Evolutionary conservation across 2,329 filamentous ascomycete genomes (phyloP), one percentile per base, ranked within the genome.

Genomic region (Dryadomyces quercivorus): DNA sequence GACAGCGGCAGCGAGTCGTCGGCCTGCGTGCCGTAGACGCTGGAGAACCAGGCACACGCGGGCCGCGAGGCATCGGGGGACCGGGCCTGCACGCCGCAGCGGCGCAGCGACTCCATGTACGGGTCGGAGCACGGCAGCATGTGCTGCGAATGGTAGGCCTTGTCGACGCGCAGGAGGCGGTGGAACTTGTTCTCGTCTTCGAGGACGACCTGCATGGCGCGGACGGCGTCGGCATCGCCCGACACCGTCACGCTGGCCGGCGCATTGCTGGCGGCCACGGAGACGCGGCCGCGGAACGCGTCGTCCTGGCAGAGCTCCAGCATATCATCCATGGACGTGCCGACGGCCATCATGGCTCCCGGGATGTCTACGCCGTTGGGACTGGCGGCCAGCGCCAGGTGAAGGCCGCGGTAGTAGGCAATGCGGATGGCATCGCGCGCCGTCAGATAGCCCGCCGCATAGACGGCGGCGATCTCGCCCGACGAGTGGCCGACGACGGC

Each of bases 61-160:
- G 38, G 34, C n/a, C 62, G 20, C 10, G 6, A 31, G 31, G 21
- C n/a, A 5, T 36, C 40, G 8, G 18, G 22, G 8, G 22, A 36
- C 43, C 18, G 22, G 3, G 52, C 21, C 36, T 22, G 31, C 2
- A 38, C 8, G 13, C 13, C 44, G 38, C 8, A 6, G 21, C 21
- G 15, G n/a, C 20, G 10, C 34, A 34, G 10, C 58, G 54, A 42
- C n/a, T 34, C 21, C 22, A 59, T 44, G 40, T 56, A 57, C n/a
- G 16, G 40, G 1, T 57, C 43, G 56, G 56, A 15, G 36, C 52
- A 36, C 9, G 43, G 18, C 1, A 42, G 21, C 68, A 73, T 73
- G 51, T 72, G 68, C 20, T 66, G 64, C 0, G 69, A 70, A 55
- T 72, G 69, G 53, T 74, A 75, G 0, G 72, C 72, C 15, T 56